These are phyloP conservation scores for Magnusiomyces tetraspermus DNA, from an alignment of 1,139 yeast species.

Conservation along the genomic window DNA sequence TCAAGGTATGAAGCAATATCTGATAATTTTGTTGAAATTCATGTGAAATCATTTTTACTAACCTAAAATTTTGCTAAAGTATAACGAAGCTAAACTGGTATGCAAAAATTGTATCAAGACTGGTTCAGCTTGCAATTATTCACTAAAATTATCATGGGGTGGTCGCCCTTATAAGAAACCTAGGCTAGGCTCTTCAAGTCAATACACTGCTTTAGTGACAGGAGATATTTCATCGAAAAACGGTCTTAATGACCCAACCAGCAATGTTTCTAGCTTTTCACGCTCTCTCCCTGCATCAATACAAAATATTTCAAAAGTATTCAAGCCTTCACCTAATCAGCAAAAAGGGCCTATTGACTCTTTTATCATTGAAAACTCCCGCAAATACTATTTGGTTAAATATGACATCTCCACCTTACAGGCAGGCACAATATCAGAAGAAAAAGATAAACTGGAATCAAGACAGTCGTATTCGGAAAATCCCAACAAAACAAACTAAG, in stretches of 20 bases:
- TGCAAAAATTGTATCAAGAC: conserved; percentile 52
- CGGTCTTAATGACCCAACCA: not conserved
- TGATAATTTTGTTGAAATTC: no score
- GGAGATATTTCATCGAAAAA: not conserved
- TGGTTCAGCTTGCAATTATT: conserved; percentile 49
- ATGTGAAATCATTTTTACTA: conserved; percentile 20
- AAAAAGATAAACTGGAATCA: not conserved
- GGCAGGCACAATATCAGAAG: not conserved
- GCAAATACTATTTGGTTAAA: not conserved
- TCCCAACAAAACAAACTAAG: no score
- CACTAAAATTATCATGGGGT: conserved; percentile 64
- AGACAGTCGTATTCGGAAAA: no score
- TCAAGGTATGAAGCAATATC: conserved; percentile 20
- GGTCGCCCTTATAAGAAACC: conserved; percentile 52
- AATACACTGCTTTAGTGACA: not conserved
- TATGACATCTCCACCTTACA: not conserved
- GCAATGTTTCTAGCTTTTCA: not conserved
- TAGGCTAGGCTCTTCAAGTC: conserved; percentile 2
- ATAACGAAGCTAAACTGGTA: conserved; percentile 61
- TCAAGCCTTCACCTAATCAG: conserved; percentile 21
- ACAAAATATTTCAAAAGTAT: conserved; percentile 17
- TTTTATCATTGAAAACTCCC: conserved; percentile 19
- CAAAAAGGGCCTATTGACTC: conserved; percentile 15
- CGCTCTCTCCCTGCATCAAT: conserved; percentile 5
- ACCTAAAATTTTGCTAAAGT: conserved; percentile 29